These are phyloP conservation scores for Lophiostoma macrostomum DNA, from an alignment of 495 filamentous ascomycete genomes.

Conservation along the genomic window DNA sequence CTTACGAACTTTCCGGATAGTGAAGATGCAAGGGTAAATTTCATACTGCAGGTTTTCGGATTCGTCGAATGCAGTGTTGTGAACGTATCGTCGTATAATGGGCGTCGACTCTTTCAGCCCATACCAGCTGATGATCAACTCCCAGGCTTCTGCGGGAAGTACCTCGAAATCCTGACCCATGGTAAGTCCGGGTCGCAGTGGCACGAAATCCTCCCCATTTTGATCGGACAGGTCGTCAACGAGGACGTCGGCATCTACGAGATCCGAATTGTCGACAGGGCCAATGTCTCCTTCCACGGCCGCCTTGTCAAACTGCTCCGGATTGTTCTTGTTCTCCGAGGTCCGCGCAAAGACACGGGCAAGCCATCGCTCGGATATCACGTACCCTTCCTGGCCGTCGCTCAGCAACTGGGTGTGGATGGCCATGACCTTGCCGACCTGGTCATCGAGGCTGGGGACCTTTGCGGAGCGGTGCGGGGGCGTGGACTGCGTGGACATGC, in stretches of 20 bases:
- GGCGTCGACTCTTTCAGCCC: constrained; percentile 67
- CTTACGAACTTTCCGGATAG: constrained; percentile 72
- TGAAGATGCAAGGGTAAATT: constrained; percentile 80
- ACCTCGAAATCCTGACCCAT: constrained; percentile 70
- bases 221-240: constrained; percentile 49
- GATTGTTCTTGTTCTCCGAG: constrained; percentile 48
- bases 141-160: constrained; percentile 76
- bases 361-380: constrained; percentile 80
- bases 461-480: not conserved
- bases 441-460: constrained; percentile 59
- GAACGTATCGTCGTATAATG: constrained; percentile 70
- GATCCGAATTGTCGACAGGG: constrained; percentile 78
- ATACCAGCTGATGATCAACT: constrained; percentile 77
- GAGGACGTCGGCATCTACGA: constrained; percentile 32
- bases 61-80: constrained; percentile 62
- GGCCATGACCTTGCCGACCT: constrained; percentile 65
- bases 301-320: constrained; percentile 56
- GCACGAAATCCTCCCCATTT: constrained; percentile 62
- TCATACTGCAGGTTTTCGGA: constrained; percentile 74
- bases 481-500: constrained; percentile 12
- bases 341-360: constrained; percentile 67
- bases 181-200: constrained; percentile 67
- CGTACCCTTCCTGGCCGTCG: constrained; percentile 71
- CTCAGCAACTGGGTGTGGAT: constrained; percentile 51
- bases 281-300: constrained; percentile 64